A percentile compares a stretch with the other conserved stretches of the same genome.
Conservation (phyloP, 1,284 basidiomycete genomes). For the Xerocomus nothofagi region DNA sequence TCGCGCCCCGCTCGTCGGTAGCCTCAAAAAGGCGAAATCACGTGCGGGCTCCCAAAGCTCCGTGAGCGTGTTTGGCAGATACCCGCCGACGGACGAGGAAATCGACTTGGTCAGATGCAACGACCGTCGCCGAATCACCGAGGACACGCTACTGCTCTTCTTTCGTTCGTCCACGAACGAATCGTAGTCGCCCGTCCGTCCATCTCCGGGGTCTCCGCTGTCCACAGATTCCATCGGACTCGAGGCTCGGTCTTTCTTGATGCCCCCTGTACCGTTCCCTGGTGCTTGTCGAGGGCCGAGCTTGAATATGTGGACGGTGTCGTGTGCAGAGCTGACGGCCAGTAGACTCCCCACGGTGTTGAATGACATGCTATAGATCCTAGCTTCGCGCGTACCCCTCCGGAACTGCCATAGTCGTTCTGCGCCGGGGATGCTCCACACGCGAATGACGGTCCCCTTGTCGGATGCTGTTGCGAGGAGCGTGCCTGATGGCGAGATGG, state of each 20-base stretch:
- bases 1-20: slow-evolving; percentile 79
- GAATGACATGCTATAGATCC: slow-evolving; percentile 92
- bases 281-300: slow-evolving; percentile 42
- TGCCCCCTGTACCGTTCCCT: slow-evolving; percentile 10
- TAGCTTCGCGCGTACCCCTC: slow-evolving; percentile 82
- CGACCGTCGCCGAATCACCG: slow-evolving; percentile 70
- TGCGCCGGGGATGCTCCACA: slow-evolving; percentile 89
- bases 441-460: slow-evolving; percentile 96
- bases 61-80: slow-evolving; percentile 87
- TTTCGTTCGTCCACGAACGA: slow-evolving; percentile 74
- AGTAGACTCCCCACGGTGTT: slow-evolving; percentile 84
- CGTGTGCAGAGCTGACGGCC: slow-evolving; percentile 89
- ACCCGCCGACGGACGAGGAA: slow-evolving; percentile 83
- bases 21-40: slow-evolving; percentile 90
- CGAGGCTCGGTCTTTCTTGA: slow-evolving; percentile 35
- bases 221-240: slow-evolving; percentile 69
- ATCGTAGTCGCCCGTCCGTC: slow-evolving; percentile 67
- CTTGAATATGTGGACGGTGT: slow-evolving; percentile 98
- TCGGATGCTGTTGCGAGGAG: slow-evolving; percentile 93
- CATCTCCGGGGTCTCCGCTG: slow-evolving; percentile 55
- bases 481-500: slow-evolving; percentile 86
- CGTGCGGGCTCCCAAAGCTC: slow-evolving; percentile 98
- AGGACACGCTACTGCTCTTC: slow-evolving; percentile 53
- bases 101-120: slow-evolving; percentile 78
- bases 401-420: slow-evolving; percentile 96